These are phyloP conservation scores for Hypholoma sublateritium DNA, from an alignment of 768 basidiomycete genomes.

Conservation along the genomic window DNA sequence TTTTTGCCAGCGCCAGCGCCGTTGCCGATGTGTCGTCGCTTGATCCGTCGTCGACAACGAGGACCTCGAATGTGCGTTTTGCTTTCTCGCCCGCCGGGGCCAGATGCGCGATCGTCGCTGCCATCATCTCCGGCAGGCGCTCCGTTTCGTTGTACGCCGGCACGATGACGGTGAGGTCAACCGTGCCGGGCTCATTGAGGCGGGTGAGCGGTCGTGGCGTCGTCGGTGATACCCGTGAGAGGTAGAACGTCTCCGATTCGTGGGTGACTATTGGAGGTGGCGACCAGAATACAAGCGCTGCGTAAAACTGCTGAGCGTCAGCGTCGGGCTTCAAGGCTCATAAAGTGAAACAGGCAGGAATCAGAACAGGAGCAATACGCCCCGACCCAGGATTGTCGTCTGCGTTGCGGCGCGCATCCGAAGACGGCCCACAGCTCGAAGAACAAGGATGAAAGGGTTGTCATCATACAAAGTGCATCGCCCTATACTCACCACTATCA, in stretches of 20 bases:
- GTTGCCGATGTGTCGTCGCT: constrained; percentile 67
- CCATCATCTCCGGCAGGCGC: constrained; percentile 86
- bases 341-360: constrained; percentile 13
- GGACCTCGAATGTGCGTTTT: constrained; percentile 69
- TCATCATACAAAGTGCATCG: constrained; percentile 44
- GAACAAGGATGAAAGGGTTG: constrained; percentile 88
- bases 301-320: constrained; percentile 54
- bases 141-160: constrained; percentile 90
- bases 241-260: constrained; percentile 70
- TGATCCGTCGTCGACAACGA: constrained; percentile 92
- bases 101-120: constrained; percentile 69
- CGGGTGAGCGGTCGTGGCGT: constrained; percentile 56
- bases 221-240: constrained; percentile 51
- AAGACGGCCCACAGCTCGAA: constrained; percentile 69
- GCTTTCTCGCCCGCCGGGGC: constrained; percentile 30
- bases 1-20: constrained; percentile 63
- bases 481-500: constrained; percentile 36
- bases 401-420: constrained; percentile 53
- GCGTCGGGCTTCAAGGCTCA: background rate
- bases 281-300: constrained; percentile 71
- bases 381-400: constrained; percentile 65
- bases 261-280: constrained; percentile 63
- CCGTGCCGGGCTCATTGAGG: constrained; percentile 52
- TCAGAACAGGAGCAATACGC: constrained; percentile 38
- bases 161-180: constrained; percentile 80